Evolutionary conservation across 2,329 filamentous ascomycete genomes (phyloP).

Genomic region (Lanzia echinophila): DNA sequence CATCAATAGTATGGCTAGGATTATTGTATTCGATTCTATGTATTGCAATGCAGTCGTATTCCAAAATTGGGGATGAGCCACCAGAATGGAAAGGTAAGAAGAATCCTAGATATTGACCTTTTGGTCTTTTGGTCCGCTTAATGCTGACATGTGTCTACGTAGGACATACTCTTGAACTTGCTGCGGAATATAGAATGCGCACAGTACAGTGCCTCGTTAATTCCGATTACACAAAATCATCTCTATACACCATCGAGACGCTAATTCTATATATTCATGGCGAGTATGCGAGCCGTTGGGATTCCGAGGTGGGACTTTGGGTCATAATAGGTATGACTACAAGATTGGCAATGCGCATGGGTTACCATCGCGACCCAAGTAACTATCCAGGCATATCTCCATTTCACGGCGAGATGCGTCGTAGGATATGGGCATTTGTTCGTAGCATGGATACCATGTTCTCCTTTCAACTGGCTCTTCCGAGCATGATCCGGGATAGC

Average conservation of each 20-base stretch:
- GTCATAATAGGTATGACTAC: slow-evolving; percentile 48
- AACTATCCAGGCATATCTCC: slow-evolving; percentile 66
- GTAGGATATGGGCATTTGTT: slow-evolving; percentile 62
- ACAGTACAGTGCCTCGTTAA: slow-evolving; percentile 73
- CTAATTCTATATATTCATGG: slow-evolving; percentile 69
- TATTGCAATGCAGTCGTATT: slow-evolving; percentile 71
- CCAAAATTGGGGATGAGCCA: slow-evolving; percentile 73
- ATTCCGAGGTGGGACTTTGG: slow-evolving; percentile 53
- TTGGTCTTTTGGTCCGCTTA: background rate
- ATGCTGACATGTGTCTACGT: slow-evolving; percentile 6
- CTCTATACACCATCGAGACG: slow-evolving; percentile 71
- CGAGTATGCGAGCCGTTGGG: slow-evolving; percentile 66
- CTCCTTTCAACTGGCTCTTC: slow-evolving; percentile 61
- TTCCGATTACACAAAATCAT: slow-evolving; percentile 70
- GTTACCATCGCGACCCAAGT: slow-evolving; percentile 68
- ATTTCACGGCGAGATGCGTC: slow-evolving; percentile 72
- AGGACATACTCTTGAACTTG: slow-evolving; percentile 47
- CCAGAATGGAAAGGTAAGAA: slow-evolving; percentile 58
- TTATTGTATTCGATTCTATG: slow-evolving; percentile 71
- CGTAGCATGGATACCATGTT: slow-evolving; percentile 70
- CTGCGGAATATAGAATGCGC: slow-evolving; percentile 58
- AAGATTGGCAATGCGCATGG: slow-evolving; percentile 45
- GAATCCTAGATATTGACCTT: slow-evolving; percentile 17
- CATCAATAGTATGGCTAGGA: slow-evolving; percentile 71
- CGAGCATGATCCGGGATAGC: slow-evolving; percentile 62